Percentiles rank a stretch among this genome's conserved stretches.
These are phyloP conservation scores for Colletotrichum sp. DNA, from an alignment of 2,329 filamentous ascomycete species.

Conservation along the genomic window DNA sequence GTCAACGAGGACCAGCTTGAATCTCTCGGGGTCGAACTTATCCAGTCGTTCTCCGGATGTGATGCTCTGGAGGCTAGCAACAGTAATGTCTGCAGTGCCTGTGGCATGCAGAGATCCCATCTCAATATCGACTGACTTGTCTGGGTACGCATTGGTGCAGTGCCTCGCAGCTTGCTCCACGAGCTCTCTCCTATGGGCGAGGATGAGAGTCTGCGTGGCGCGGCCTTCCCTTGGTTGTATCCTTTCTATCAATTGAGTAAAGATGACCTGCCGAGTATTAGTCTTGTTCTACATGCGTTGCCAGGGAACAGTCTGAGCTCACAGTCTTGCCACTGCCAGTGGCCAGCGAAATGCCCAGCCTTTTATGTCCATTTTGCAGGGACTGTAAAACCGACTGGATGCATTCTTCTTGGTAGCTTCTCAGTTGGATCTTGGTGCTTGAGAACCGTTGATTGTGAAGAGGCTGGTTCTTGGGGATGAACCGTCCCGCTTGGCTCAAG, in stretches of 20 bases:
- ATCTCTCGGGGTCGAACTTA: conserved; percentile 80
- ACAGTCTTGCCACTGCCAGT: conserved; percentile 92
- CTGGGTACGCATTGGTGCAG: conserved; percentile 80
- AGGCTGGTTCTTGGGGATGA: not conserved
- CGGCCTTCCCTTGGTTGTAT: conserved; percentile 60
- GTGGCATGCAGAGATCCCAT: conserved; percentile 82
- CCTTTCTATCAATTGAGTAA: conserved; percentile 90
- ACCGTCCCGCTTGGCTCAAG: not conserved
- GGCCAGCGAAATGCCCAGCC: conserved; percentile 83
- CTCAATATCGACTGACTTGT: conserved; percentile 85
- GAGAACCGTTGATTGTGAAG: not conserved
- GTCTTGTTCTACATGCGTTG: not conserved
- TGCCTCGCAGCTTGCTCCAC: conserved; percentile 93
- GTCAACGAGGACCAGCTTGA: conserved; percentile 93
- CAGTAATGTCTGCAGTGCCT: conserved; percentile 86
- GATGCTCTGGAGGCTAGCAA: conserved; percentile 89
- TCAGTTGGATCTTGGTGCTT: conserved; percentile 59
- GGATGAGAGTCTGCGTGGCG: conserved; percentile 82
- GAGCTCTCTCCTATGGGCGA: conserved; percentile 90
- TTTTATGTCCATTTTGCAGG: conserved; percentile 73
- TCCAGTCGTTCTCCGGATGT: conserved; percentile 75
- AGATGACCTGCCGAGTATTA: conserved; percentile 71
- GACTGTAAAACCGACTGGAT: conserved; percentile 80
- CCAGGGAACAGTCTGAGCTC: conserved; percentile 2
- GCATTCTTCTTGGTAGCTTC: conserved; percentile 90